Evolutionary conservation across 1,284 basidiomycete species (phyloP), one percentile per base, ranked within the genome.

Genomic region (Trichosporon asahii): DNA sequence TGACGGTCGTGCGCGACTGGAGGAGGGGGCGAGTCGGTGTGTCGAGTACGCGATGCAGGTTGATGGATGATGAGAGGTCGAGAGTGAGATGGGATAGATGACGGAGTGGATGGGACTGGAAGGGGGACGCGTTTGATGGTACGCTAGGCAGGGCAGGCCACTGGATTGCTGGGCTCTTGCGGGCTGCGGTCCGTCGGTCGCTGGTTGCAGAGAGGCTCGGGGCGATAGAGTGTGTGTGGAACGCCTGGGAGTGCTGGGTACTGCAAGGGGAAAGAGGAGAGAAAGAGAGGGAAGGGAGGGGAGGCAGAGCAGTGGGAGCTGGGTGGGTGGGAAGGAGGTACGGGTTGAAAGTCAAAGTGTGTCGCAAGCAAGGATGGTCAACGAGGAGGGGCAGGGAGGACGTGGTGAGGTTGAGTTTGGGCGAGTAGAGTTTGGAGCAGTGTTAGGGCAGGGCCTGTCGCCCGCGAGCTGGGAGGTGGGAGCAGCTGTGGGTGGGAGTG

Each of bases 391-490:
- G 53, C 11, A 57, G 53, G 21, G 55, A 27, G 55, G 29, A 31
- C 25, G 57, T 15, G 57, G 29, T 29, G 27, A 31, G 27, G 57
- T 29, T n/a, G 27, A 31, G 57, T n/a, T 61, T 61, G 57, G 57
- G 57, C 57, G 57, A 61, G 57, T 61, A 61, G 57, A 61, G 57
- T 61, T 61, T 61, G 57, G 57, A 61, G 57, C 57, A 61, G 57
- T 61, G 57, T 31, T 31, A 31, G 57, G 57, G 23, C 27, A 61
- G 29, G 18, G 49, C 21, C 23, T 21, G 49, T 53, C 23, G 49
- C 49, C 49, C 12, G 49, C 21, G 49, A 21, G 49, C 15, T 53
- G 21, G 49, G 5, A 3, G 15, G 21, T 2, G 15, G 14, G 44
- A n/a, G 2, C 15, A 46, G 49, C 6, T 21, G 9, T 23, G 49